These are phyloP conservation scores for Fragaria vesca DNA, from an alignment of 306 rosid species.

Conservation along the genomic window DNA sequence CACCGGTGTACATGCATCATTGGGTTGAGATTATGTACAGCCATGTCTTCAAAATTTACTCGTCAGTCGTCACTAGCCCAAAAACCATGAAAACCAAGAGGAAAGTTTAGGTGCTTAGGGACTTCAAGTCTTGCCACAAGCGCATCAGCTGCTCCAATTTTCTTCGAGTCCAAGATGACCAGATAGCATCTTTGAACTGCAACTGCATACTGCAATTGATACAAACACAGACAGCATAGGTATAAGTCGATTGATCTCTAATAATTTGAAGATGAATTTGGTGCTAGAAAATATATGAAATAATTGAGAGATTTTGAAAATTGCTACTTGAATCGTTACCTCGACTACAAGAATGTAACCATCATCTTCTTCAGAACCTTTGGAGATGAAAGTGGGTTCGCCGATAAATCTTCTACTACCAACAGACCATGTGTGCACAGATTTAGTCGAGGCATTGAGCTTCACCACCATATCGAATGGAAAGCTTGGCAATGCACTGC, in stretches of 20 bases:
- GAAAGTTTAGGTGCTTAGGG: conserved; percentile 76
- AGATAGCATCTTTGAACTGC: conserved; percentile 75
- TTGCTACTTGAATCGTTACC: conserved; percentile 33
- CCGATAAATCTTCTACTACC: conserved; percentile 75
- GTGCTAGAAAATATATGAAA: neutral
- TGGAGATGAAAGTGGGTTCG: conserved; percentile 75
- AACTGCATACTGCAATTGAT: conserved; percentile 72
- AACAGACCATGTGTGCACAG: conserved; percentile 62
- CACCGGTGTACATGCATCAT: no score
- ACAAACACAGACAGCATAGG: neutral
- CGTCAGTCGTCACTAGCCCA: conserved; percentile 55
- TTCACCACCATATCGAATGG: conserved; percentile 76
- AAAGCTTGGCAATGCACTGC: conserved; percentile 67
- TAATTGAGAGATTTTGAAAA: neutral
- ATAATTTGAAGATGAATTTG: neutral
- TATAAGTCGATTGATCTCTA: neutral
- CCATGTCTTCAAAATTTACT: neutral
- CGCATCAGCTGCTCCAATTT: conserved; percentile 63
- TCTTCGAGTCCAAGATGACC: conserved; percentile 53
- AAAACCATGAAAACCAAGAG: conserved; percentile 83
- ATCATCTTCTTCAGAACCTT: conserved; percentile 60
- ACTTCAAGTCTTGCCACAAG: conserved; percentile 74
- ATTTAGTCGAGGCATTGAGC: conserved; percentile 37
- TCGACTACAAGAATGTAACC: conserved; percentile 89
- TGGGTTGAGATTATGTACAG: neutral